Base-by-base conservation (phyloP, 2,329 filamentous ascomycete species). In the Fusarium dlaminii region DNA sequence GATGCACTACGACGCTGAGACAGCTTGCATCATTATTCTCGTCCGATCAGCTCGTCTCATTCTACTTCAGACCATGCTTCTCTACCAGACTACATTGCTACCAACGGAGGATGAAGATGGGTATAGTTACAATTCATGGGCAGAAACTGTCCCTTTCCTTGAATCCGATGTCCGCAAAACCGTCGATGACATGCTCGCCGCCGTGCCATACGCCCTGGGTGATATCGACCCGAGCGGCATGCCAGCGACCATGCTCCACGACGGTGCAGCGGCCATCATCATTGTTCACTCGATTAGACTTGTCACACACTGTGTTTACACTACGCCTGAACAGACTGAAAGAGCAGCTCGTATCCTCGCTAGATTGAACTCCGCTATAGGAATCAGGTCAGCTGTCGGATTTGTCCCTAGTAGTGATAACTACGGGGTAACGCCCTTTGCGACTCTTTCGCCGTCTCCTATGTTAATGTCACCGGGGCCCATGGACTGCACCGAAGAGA, bases 21-120 rank as follows among this genome's bases (percentile, higher is more conserved):
- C 80, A 14, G 80, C 80, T 0, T 82, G 80, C 59, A 81, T 75
- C 34, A 79, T 82, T 39, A 78, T 82, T 29, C 59, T 82, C 15
- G 64, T 81, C 7, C 76, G 80, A 11, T 80, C 80, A 2, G 77
- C 79, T 11, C 76, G 80, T 3, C 73, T 82, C 5, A 81, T 82
- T 3, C 48, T 82, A 2, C 52, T 82, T 13, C 59, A 79, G 46
- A 79, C 73, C 36, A 75, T 82, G 66, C 72, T 81, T 13, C 52
- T 78, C 9, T 79, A 80, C 49, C 75, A 78, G 18, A 61, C 55
- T 7, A 70, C 55, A 30, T 56, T 77, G 27, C 68, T 72, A 27
- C 59, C 58, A 3, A 57, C 36, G 11, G 63, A 40, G 15, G 62
- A 57, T 6, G 46, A 46, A 11, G 58, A 62, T 15, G 58, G 48